Evolutionary conservation across 164 flowering plant genomes (phyloP).

Genomic region (Tetrastigma voinierianum): DNA sequence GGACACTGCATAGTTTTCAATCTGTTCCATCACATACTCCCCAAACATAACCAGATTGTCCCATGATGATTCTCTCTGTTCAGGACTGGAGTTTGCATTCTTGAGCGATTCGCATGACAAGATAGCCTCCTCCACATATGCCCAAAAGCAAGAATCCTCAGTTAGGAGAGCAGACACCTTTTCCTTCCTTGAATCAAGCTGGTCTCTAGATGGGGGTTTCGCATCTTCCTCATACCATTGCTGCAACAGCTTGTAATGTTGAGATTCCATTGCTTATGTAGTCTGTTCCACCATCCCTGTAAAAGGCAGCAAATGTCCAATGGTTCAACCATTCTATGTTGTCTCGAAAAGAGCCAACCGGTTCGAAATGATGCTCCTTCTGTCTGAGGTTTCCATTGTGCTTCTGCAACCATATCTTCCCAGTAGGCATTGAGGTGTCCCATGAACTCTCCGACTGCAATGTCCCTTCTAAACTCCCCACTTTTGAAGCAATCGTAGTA

Average conservation of each 20-base stretch:
- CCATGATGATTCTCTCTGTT: conserved; percentile 4
- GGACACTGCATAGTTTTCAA: conserved; percentile 36
- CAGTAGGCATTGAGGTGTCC: no score
- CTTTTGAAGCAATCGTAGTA: conserved; percentile 58
- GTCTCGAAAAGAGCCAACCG: no score
- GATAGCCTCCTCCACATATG: conserved; percentile 48
- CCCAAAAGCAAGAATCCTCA: no score
- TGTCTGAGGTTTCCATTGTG: no score
- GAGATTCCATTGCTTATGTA: conserved; percentile 18
- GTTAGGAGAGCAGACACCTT: no score
- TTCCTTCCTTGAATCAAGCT: background rate
- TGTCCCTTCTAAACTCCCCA: no score
- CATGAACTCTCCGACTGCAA: no score
- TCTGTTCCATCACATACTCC: no score
- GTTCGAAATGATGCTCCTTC: no score
- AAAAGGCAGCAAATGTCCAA: conserved; percentile 52
- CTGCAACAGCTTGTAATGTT: conserved; percentile 36
- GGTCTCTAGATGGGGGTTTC: background rate
- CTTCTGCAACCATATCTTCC: no score
- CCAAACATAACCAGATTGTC: conserved; percentile 21
- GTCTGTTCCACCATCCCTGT: conserved; percentile 13
- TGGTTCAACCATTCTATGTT: conserved; percentile 57
- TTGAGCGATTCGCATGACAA: conserved; percentile 19
- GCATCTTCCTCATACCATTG: conserved; percentile 29
- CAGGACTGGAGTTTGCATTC: conserved; percentile 4